Evolutionary conservation across 495 filamentous ascomycete species (phyloP).

Genomic region (Annulohypoxylon nitens): DNA sequence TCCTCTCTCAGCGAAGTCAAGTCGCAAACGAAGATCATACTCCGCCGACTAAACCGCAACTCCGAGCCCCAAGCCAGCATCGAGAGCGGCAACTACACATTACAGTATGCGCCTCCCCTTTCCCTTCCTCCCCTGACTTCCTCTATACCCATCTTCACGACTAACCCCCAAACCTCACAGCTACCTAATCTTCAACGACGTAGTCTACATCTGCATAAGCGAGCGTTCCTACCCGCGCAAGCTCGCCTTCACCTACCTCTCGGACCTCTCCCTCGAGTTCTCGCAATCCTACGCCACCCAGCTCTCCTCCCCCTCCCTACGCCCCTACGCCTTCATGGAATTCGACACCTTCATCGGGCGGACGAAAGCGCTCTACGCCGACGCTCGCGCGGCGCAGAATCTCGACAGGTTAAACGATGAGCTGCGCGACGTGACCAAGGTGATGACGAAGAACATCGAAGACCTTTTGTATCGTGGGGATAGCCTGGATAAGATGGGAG

Average conservation of each 20-base stretch:
- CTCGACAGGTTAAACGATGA: slow-evolving; percentile 94
- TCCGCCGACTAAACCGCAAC: slow-evolving; percentile 86
- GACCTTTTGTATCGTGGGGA: slow-evolving; percentile 96
- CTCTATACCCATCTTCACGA: too few relatives aligned
- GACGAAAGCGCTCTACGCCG: slow-evolving; percentile 95
- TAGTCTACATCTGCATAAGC: slow-evolving; percentile 93
- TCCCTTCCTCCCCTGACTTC: not conserved
- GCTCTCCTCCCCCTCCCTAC: slow-evolving; percentile 77
- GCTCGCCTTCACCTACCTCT: slow-evolving; percentile 98
- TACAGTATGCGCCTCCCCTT: slow-evolving; percentile 75
- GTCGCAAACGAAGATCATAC: slow-evolving; percentile 87
- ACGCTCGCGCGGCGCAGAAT: slow-evolving; percentile 87
- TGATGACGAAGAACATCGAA: slow-evolving; percentile 99
- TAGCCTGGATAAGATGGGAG: slow-evolving; percentile 96
- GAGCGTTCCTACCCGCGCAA: slow-evolving; percentile 96
- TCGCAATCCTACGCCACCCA: slow-evolving; percentile 82
- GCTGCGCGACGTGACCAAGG: slow-evolving; percentile 95
- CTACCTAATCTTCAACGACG: slow-evolving; percentile 84
- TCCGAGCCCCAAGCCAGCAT: slow-evolving; percentile 93
- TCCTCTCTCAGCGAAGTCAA: slow-evolving; percentile 88
- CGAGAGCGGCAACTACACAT: slow-evolving; percentile 82
- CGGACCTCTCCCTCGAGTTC: slow-evolving; percentile 92
- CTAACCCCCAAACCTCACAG: slow-evolving; percentile 57
- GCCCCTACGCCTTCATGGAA: slow-evolving; percentile 95
- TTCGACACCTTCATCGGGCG: slow-evolving; percentile 97